Conservation (phyloP, 2,329 filamentous ascomycete species). For the Pyrenophora tritici-repentis region DNA sequence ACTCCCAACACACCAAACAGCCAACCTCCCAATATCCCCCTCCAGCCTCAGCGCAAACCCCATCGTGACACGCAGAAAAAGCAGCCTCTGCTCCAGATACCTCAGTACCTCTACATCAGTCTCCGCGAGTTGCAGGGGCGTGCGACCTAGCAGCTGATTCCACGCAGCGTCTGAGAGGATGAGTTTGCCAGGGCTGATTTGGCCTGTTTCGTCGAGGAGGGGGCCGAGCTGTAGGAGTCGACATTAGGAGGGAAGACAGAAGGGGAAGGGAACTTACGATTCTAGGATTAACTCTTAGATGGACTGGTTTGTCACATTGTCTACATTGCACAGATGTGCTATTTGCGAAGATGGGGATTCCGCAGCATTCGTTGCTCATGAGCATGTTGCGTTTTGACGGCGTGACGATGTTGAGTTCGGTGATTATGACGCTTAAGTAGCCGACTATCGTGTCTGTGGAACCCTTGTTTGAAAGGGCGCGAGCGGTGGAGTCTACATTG, state of each 20-base stretch:
- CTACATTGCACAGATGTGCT: constrained; percentile 46
- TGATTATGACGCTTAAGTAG: constrained; percentile 53
- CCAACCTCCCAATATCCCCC: constrained; percentile 37
- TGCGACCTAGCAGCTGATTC: constrained; percentile 55
- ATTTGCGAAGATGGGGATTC: constrained; percentile 60
- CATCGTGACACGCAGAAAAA: constrained; percentile 59
- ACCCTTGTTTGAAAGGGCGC: constrained; percentile 29
- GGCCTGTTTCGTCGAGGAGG: constrained; percentile 62
- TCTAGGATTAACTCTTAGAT: constrained; percentile 50
- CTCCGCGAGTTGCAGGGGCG: constrained; percentile 51
- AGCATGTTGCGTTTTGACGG: constrained; percentile 52
- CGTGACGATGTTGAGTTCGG: constrained; percentile 49
- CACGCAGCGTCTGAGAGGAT: constrained; percentile 61
- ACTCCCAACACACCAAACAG: constrained; percentile 39
- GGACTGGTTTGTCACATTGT: constrained; percentile 47
- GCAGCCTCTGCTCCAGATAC: constrained; percentile 57
- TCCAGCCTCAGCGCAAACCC: constrained; percentile 59
- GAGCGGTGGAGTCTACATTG: constrained; percentile 50
- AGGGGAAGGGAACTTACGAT: constrained; percentile 35
- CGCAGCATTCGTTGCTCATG: constrained; percentile 57
- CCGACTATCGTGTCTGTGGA: constrained; percentile 47
- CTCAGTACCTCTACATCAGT: constrained; percentile 49
- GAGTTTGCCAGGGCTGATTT: constrained; percentile 57
- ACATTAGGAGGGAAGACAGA: no score
- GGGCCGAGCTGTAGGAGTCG: no score